Percentiles rank a stretch among this genome's conserved stretches.
These are phyloP conservation scores for Phytophthora parvispora DNA, from an alignment of 352 stramenopile genomes.

Conservation along the genomic window DNA sequence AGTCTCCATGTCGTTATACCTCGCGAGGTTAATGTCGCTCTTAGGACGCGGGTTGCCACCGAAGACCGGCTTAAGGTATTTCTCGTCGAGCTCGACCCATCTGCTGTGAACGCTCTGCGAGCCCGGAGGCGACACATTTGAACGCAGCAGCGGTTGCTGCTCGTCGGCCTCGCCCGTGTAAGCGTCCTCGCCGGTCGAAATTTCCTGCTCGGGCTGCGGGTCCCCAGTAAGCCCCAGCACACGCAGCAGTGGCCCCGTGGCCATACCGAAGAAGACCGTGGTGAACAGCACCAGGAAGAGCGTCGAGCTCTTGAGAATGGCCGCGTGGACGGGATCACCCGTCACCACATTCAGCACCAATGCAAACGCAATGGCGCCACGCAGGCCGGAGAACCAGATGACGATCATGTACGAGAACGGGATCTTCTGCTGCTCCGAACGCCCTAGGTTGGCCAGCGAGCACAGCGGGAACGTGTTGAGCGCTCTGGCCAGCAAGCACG, in stretches of 20 bases:
- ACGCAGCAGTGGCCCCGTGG: conserved; percentile 54
- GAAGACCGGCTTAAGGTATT: conserved; percentile 76
- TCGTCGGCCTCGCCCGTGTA: conserved; percentile 32
- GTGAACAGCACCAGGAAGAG: conserved; percentile 77
- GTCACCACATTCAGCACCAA: conserved; percentile 82
- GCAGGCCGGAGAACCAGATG: conserved; percentile 95
- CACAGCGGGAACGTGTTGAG: conserved; percentile 86
- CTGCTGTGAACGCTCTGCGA: conserved; percentile 56
- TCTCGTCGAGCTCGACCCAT: conserved; percentile 72
- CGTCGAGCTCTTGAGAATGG: conserved; percentile 73
- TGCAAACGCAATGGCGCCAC: conserved; percentile 95
- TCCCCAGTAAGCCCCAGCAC: conserved; percentile 37
- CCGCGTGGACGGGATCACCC: conserved; percentile 48
- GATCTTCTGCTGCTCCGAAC: conserved; percentile 51
- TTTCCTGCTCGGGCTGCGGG: conserved; percentile 9
- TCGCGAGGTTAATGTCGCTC: conserved; percentile 20
- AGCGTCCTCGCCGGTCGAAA: conserved; percentile 7
- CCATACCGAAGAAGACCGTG: conserved; percentile 65
- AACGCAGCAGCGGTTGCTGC: conserved; percentile 11
- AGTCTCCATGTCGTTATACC: conserved; percentile 21
- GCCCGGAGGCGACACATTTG: conserved; percentile 24
- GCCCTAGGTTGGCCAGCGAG: conserved; percentile 56
- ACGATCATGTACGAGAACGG: conserved; percentile 78
- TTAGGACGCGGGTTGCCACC: conserved; percentile 52
- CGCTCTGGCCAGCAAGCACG: conserved; percentile 59